These are phyloP conservation scores for Claviceps pusilla DNA, from an alignment of 2,329 filamentous ascomycete species.

Conservation along the genomic window DNA sequence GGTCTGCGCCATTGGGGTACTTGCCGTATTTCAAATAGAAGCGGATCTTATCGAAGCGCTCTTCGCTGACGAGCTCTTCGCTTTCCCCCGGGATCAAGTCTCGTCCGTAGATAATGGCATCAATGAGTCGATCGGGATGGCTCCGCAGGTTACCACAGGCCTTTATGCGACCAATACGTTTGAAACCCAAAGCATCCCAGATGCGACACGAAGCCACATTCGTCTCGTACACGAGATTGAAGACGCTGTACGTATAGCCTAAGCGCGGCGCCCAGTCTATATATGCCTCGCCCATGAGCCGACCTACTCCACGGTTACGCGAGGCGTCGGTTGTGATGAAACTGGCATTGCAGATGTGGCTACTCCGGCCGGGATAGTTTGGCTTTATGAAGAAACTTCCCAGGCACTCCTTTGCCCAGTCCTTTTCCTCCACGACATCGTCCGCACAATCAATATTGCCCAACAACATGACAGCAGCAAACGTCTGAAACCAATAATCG, in stretches of 20 bases:
- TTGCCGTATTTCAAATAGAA: slow-evolving; percentile 91
- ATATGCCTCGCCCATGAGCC: slow-evolving; percentile 62
- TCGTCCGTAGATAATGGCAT: slow-evolving; percentile 65
- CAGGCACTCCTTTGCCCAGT: slow-evolving; percentile 70
- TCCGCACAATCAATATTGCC: slow-evolving; percentile 53
- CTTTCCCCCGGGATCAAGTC: slow-evolving; percentile 43
- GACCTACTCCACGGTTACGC: slow-evolving; percentile 59
- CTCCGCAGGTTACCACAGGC: slow-evolving; percentile 55
- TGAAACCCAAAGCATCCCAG: slow-evolving; percentile 86
- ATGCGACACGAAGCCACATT: slow-evolving; percentile 81
- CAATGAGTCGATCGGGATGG: slow-evolving; percentile 52
- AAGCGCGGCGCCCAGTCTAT: slow-evolving; percentile 65
- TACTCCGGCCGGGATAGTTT: slow-evolving; percentile 81
- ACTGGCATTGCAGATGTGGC: slow-evolving; percentile 77
- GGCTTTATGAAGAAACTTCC: slow-evolving; percentile 92
- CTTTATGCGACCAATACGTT: slow-evolving; percentile 74
- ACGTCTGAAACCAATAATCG: slow-evolving; percentile 82
- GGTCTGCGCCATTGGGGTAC: slow-evolving; percentile 84
- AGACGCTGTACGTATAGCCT: slow-evolving; percentile 83
- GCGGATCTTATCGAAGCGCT: slow-evolving; percentile 96
- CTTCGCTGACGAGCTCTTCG: slow-evolving; percentile 79
- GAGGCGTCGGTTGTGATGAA: slow-evolving; percentile 62
- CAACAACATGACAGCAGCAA: slow-evolving; percentile 74
- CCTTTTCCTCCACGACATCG: slow-evolving; percentile 42
- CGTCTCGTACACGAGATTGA: slow-evolving; percentile 89